These are phyloP conservation scores for Silene latifolia DNA, from an alignment of 148 eudicot genomes.

Conservation along the genomic window DNA sequence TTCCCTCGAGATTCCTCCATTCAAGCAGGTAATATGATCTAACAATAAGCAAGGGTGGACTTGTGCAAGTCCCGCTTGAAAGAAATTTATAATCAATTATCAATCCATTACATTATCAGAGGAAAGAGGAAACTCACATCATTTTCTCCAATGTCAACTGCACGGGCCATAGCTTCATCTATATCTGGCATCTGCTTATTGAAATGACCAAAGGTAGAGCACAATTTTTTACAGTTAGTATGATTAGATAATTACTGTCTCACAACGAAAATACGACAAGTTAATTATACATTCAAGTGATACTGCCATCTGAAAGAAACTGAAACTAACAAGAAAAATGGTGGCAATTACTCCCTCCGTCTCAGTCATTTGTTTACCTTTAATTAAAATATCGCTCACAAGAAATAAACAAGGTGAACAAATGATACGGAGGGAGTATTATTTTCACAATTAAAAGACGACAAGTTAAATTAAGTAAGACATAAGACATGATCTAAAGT, in stretches of 20 bases:
- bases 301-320: conserved; percentile 10
- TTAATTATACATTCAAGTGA: not conserved
- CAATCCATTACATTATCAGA: not conserved
- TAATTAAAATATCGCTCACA: too few species aligned
- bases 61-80: not conserved
- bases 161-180: conserved; percentile 97
- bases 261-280: not conserved
- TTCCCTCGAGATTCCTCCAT: too few species aligned
- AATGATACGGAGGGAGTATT: too few species aligned
- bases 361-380: too few species aligned
- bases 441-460: too few species aligned
- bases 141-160: conserved; percentile 95
- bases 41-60: not conserved
- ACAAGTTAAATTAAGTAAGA: too few species aligned
- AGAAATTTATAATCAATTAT: not conserved
- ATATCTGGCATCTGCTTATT: conserved; percentile 59
- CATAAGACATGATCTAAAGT: too few species aligned
- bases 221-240: not conserved
- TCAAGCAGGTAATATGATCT: not conserved
- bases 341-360: too few species aligned
- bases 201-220: not conserved
- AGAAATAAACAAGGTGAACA: too few species aligned
- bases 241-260: not conserved
- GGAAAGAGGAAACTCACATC: conserved; percentile 52
- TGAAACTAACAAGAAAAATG: not conserved